These are phyloP conservation scores for Zychaea mexicana DNA, from an alignment of 371 early-diverging fungal genomes.

Conservation along the genomic window DNA sequence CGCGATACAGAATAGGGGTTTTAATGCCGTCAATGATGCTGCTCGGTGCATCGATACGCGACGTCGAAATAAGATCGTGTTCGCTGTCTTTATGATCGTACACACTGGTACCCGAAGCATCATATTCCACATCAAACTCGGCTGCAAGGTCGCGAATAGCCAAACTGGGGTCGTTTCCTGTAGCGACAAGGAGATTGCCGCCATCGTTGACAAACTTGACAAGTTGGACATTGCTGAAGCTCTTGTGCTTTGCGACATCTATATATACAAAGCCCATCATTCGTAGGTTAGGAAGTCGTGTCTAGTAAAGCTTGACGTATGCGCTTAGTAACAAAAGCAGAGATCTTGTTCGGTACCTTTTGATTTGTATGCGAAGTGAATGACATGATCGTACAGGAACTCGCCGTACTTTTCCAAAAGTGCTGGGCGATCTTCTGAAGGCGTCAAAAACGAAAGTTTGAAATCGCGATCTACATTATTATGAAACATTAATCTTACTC, in stretches of 20 bases:
- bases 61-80: constrained; percentile 41
- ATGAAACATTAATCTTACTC: background rate
- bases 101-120: constrained; percentile 65
- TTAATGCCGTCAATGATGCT: constrained; percentile 31
- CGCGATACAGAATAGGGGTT: constrained; percentile 72
- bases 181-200: constrained; percentile 88
- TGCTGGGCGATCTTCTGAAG: constrained; percentile 26
- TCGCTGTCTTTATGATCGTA: constrained; percentile 62
- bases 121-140: constrained; percentile 89
- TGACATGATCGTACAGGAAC: constrained; percentile 67
- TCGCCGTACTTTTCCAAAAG: constrained; percentile 50
- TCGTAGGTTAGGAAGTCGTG: too few relatives aligned
- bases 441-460: constrained; percentile 53
- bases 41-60: constrained; percentile 28
- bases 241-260: constrained; percentile 46
- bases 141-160: constrained; percentile 76
- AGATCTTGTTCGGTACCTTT: constrained; percentile 46
- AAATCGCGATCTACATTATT: constrained; percentile 63
- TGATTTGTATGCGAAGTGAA: constrained; percentile 71
- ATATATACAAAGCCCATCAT: background rate
- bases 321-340: too few relatives aligned
- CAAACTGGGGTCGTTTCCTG: constrained; percentile 63
- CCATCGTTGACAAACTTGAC: constrained; percentile 88
- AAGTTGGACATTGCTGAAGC: constrained; percentile 58
- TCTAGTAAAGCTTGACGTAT: too few relatives aligned